Base-by-base conservation (phyloP, 2,329 filamentous ascomycete genomes). In the Colletotrichum magnum region DNA sequence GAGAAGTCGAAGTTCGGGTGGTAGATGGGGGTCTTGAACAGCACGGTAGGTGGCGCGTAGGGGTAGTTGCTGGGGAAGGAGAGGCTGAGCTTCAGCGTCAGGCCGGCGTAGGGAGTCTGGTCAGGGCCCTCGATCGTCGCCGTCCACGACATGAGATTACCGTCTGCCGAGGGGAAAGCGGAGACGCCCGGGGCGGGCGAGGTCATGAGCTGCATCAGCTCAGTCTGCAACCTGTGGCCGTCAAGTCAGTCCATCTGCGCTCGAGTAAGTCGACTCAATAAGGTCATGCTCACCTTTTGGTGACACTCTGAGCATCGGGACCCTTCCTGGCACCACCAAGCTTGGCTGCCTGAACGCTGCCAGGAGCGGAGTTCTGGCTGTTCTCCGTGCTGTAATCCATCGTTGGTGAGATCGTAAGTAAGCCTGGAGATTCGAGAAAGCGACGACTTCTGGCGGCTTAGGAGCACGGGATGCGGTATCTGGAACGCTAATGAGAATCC, bases 21-120 rank as follows among this genome's bases (percentile, higher is more conserved):
- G 86, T 98, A 99, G 83, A 99, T 98, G 45, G 96, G 96, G 6
- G 97, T 99, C 86, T 95, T 97, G 90, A 98, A 99, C 69, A 97
- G 88, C 18, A 99, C 96, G 2, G 92, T 94, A 0, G 96, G 96
- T 24, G 96, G 90, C 1, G 92, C 89, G 80, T 98, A 98, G 10
- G 96, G 96, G 79, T 99, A 99, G 84, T 95, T 97, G 75, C 89
- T 86, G 9, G 95, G 94, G 82, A 98, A 99, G 56, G 90, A 87
- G 79, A 99, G 95, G 74, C 91, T 92, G 74, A 99, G 93, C 86
- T 98, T 98, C 84, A 99, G 92, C 56, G 90, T 93, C 62, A 98
- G 89, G 73, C 90, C 90, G 45, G 93, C 91, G 81, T 99, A 99
- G 62, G 95, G 95, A 1, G 96, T 99, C 76, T 94, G 95, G 68